A percentile compares a stretch with the other conserved stretches of the same genome.
These are phyloP conservation scores for Histomonas meleagridis DNA, from an alignment of 208 protist species.

Conservation along the genomic window DNA sequence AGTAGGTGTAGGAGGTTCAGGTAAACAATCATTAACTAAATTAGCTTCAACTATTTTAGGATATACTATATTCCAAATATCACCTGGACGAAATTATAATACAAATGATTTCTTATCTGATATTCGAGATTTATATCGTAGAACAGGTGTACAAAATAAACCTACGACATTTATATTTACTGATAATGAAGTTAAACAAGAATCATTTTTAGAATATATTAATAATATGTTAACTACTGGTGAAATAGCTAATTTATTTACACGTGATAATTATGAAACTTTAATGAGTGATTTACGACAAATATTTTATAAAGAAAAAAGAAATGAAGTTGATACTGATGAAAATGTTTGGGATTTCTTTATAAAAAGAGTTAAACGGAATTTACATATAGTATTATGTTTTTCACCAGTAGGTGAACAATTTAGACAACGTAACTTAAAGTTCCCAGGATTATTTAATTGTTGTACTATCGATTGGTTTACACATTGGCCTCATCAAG, in stretches of 20 bases:
- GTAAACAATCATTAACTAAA: conserved; percentile 60
- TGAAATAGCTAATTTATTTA: conserved; percentile 85
- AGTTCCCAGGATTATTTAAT: conserved; percentile 87
- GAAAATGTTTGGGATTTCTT: conserved; percentile 86
- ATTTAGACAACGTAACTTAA: conserved; percentile 77
- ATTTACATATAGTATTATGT: conserved; percentile 87
- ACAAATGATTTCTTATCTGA: conserved; percentile 58
- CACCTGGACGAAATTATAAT: conserved; percentile 56
- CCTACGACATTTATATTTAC: conserved; percentile 84
- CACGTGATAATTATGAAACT: conserved; percentile 81
- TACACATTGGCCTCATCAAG: conserved; percentile 85
- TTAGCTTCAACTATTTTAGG: conserved; percentile 62
- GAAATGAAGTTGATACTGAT: conserved; percentile 74
- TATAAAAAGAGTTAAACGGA: conserved; percentile 78
- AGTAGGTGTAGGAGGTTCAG: conserved; percentile 66
- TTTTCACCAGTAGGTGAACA: conserved; percentile 89
- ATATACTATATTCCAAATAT: conserved; percentile 61
- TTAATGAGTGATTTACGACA: conserved; percentile 79
- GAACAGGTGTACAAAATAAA: conserved; percentile 51
- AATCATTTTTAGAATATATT: conserved; percentile 91
- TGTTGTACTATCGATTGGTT: conserved; percentile 93
- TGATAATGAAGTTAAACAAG: conserved; percentile 89
- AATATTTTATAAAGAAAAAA: conserved; percentile 73
- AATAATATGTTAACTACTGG: conserved; percentile 73
- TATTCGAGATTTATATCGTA: conserved; percentile 56